Base-by-base conservation (phyloP, 2,329 filamentous ascomycete genomes). In the Rhexocercosporidium sp. region DNA sequence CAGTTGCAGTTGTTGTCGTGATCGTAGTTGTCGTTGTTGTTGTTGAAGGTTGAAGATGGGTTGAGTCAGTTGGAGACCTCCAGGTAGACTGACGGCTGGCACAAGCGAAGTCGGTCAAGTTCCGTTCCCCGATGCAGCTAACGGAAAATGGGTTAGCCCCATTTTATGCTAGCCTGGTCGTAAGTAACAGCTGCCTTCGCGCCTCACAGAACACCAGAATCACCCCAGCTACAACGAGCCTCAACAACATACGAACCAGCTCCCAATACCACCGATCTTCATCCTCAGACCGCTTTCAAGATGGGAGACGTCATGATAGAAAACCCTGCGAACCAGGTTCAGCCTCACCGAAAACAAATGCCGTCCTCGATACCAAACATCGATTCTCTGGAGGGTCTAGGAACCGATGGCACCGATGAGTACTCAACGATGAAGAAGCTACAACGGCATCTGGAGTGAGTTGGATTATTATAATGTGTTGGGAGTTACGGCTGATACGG, bases 391-490 rank as follows among this genome's bases (percentile, higher is more conserved):
- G 95, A 97, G 81, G 94, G 93, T 68, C 84, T 94, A 69, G 87
- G 89, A 18, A 88, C 88, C 65, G 94, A 97, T 76, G 90, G 90
- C 59, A 92, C 89, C 72, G 95, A 98, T 80, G 95, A 98, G 79
- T 99, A 99, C 81, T 93, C 92, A 62, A 94, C 91, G 47, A 86
- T 98, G 81, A 99, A 99, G 86, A 96, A 96, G 84, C 88, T 98
- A 71, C 95, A 99, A 82, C 87, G 95, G 79, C 94, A 98, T 84
- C 84, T 98, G 75, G 96, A 99, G 90, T 98, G 87, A 75, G 88
- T 79, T 44, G 27, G 44, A 25, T 37, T 12, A 22, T 34, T 18
- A 34, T 3, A 14, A 47, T 16, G 8, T 47, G 22, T 39, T 44
- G 59, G 64, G 12, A 12, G 56, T 29, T 41, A 3, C 59, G 56